Percentiles rank a stretch among this genome's conserved stretches.
Evolutionary conservation across 768 basidiomycete species (phyloP).

Genomic region (Kwoniella heveanensis): DNA sequence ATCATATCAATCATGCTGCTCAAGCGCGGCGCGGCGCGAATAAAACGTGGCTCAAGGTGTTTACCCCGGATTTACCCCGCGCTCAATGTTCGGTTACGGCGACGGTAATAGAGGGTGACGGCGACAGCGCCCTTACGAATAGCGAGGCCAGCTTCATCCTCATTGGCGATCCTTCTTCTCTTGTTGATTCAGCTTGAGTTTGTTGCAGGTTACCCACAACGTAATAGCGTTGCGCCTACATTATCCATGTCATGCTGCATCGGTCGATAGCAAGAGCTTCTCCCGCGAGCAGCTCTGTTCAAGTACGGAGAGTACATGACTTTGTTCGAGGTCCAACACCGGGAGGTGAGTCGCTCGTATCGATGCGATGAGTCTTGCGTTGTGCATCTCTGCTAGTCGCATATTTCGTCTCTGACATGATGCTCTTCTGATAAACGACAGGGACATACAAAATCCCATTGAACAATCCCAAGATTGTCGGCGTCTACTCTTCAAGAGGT

Average conservation of each 20-base stretch:
- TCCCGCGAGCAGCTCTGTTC: not conserved
- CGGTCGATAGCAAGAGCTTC: conserved; percentile 13
- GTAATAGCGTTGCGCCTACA: not conserved
- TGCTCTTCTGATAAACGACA: too few relatives aligned
- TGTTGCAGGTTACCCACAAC: too few relatives aligned
- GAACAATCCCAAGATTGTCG: conserved; percentile 43
- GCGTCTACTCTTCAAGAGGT: conserved; percentile 40
- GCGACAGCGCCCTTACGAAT: too few relatives aligned
- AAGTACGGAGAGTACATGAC: conserved; percentile 34
- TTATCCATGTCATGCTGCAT: conserved; percentile 10
- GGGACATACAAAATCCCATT: conserved; percentile 45
- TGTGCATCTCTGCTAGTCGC: too few relatives aligned
- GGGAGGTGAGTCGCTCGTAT: conserved; percentile 27
- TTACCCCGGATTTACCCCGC: conserved; percentile 17
- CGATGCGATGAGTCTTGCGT: too few relatives aligned
- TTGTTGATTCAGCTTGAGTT: too few relatives aligned
- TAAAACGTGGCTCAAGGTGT: not conserved
- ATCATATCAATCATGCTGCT: too few relatives aligned
- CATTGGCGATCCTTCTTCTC: too few relatives aligned
- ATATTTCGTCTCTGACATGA: too few relatives aligned
- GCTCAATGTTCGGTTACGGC: not conserved
- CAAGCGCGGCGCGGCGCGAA: not conserved
- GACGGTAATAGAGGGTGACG: not conserved
- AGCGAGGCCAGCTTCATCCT: too few relatives aligned
- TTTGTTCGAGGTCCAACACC: conserved; percentile 42